These are phyloP conservation scores for Apiospora hydei DNA, from an alignment of 2,329 filamentous ascomycete species.

Conservation along the genomic window DNA sequence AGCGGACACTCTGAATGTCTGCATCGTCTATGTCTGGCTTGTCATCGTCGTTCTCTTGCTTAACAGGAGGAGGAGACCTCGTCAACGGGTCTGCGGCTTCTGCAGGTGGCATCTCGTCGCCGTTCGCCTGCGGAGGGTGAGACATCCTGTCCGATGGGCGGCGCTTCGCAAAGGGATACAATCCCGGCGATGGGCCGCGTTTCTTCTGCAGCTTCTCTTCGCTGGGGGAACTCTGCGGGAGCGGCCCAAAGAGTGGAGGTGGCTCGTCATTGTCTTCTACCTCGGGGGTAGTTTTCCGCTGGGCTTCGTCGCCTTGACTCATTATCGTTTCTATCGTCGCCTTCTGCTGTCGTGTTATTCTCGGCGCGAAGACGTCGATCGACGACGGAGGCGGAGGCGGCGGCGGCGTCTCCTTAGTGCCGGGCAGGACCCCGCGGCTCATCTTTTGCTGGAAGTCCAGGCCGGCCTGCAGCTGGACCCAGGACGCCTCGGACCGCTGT, in stretches of 20 bases:
- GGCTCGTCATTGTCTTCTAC: background rate
- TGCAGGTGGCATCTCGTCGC: background rate
- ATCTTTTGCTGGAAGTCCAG: slow-evolving; percentile 7
- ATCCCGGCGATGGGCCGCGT: background rate
- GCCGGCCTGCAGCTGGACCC: background rate
- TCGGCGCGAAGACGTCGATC: background rate
- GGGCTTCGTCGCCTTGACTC: background rate
- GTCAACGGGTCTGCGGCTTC: no score
- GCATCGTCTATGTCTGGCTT: background rate
- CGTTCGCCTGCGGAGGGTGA: background rate
- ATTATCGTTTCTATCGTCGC: background rate
- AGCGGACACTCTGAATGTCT: background rate
- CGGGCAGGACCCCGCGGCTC: slow-evolving; percentile 13
- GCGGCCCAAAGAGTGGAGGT: background rate
- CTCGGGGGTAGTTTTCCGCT: background rate
- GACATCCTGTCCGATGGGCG: background rate
- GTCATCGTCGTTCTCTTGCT: background rate
- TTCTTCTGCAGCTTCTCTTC: background rate
- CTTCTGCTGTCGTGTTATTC: background rate
- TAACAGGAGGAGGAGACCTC: no score
- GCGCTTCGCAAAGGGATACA: background rate
- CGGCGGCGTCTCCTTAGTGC: background rate
- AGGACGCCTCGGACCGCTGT: background rate
- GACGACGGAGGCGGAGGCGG: no score
- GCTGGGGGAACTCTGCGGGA: background rate